A percentile compares a stretch with the other conserved stretches of the same genome.
Evolutionary conservation across 768 basidiomycete genomes (phyloP).

Genomic region (Kwoniella europaea): DNA sequence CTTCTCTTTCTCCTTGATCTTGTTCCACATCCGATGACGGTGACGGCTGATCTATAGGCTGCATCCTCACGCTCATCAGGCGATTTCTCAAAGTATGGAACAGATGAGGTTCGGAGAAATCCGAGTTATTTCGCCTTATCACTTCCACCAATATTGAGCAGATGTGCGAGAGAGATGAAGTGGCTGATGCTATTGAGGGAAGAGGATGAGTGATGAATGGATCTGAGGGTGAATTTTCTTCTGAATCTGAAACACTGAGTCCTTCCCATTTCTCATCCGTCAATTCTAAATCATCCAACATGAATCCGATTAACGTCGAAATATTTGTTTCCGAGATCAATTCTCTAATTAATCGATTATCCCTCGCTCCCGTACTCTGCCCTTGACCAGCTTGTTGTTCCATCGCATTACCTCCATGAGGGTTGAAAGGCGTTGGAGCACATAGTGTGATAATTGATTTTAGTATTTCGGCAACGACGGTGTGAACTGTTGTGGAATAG

Average conservation of each 20-base stretch:
- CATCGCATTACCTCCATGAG: slow-evolving; percentile 66
- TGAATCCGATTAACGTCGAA: slow-evolving; percentile 73
- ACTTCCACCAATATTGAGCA: slow-evolving; percentile 90
- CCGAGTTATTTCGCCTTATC: slow-evolving; percentile 96
- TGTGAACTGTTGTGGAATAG: slow-evolving; percentile 75
- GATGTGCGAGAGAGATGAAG: slow-evolving; percentile 81
- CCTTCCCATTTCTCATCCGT: slow-evolving; percentile 40
- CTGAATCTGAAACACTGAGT: slow-evolving; percentile 18
- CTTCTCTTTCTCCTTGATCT: slow-evolving; percentile 47
- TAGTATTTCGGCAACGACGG: slow-evolving; percentile 84
- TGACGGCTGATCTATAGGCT: slow-evolving; percentile 59
- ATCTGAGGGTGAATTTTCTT: slow-evolving; percentile 35
- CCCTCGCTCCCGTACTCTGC: slow-evolving; percentile 42
- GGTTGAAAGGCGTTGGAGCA: slow-evolving; percentile 76
- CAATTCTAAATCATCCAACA: slow-evolving; percentile 68
- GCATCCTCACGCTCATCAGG: slow-evolving; percentile 70
- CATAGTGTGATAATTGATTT: slow-evolving; percentile 95
- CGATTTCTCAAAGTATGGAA: slow-evolving; percentile 92
- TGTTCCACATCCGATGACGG: slow-evolving; percentile 65
- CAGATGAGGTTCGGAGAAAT: slow-evolving; percentile 96
- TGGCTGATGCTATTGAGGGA: slow-evolving; percentile 50
- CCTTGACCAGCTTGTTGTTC: slow-evolving; percentile 44
- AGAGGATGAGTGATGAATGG: slow-evolving; percentile 49
- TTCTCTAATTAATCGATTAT: slow-evolving; percentile 85
- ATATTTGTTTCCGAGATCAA: slow-evolving; percentile 76